Evolutionary conservation across 495 filamentous ascomycete genomes (phyloP).

Genomic region (Pyrenula massariospora): DNA sequence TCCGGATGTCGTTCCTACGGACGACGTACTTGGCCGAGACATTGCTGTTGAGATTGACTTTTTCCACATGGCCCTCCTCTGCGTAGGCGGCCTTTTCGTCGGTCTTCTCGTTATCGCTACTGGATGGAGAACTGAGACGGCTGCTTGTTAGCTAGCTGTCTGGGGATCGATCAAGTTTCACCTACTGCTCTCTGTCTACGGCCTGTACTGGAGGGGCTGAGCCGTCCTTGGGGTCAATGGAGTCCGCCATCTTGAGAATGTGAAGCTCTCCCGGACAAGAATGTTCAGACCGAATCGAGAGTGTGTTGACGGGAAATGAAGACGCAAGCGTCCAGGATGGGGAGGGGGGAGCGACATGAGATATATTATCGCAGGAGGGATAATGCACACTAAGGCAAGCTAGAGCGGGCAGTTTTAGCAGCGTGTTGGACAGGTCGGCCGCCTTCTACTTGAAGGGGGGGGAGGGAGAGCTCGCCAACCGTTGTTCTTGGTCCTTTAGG

Average conservation of each 20-base stretch:
- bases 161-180: not conserved
- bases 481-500: not conserved
- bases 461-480: not conserved
- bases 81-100: not conserved
- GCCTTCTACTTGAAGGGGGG: too few species aligned
- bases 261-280: not conserved
- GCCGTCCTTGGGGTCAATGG: not conserved
- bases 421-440: not conserved
- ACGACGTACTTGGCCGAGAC: slow-evolving; percentile 31
- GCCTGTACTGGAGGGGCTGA: not conserved
- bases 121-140: not conserved
- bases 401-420: not conserved
- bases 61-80: slow-evolving; percentile 22
- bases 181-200: not conserved
- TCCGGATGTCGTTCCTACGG: not conserved
- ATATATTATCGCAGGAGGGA: not conserved
- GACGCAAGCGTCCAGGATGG: not conserved
- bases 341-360: not conserved
- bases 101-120: not conserved
- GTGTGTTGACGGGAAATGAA: not conserved
- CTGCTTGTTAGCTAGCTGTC: too few species aligned
- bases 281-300: not conserved
- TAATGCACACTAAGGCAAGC: not conserved
- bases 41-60: slow-evolving; percentile 39
- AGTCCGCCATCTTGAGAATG: not conserved